Base-by-base conservation (phyloP, 345 rosid species). In the Populus tremula region DNA sequence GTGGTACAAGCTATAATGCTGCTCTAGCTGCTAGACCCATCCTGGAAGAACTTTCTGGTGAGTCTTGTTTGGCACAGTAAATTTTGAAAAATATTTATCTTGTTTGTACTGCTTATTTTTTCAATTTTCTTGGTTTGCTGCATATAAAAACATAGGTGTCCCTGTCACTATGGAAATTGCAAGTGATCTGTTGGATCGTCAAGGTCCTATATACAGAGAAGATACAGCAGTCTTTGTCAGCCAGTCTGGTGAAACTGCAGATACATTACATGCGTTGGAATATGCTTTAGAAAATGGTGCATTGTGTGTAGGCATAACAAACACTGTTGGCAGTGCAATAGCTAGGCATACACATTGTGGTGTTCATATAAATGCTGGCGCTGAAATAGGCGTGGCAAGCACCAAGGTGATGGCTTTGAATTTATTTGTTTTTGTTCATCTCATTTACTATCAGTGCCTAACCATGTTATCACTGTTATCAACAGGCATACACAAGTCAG, bases 181-280 rank as follows among this genome's bases (percentile, higher is more conserved):
- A 70, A 95, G 99, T 82, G 99, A 95, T 88, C 89, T 95, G 18
- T 81, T 87, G 89, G 99, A 95, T 81, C 81, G 99, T 75, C 92
- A 90, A 81, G 99, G 98, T 83, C 98, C 98, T 31, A 93, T 95
- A 76, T 92, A 95, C 86, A 91, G 99, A 85, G 98, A 95, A 87
- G 99, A 95, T 78, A 95, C 98, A 7, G 99, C 97, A 13, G 94
- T 87, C 71, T 95, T 95, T 88, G 99, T 95, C 71, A 93, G 99
- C 86, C 98, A 95, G 83, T 95, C 99, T 63, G 99, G 99, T 84
- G 99, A 95, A 95, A 95, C 99, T 31, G 98, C 99, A 56, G 99
- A 95, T 87, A 88, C 99, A 23, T 79, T 95, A 78, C 86, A 82
- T 74, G 99, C 99, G 20, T 73, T 95, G 69, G 94, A 91, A 65